Percentiles rank a stretch among this genome's conserved stretches.
phyloP scores from a whole-genome alignment of 148 eudicot genomes.

The Cornus controversa region DNA sequence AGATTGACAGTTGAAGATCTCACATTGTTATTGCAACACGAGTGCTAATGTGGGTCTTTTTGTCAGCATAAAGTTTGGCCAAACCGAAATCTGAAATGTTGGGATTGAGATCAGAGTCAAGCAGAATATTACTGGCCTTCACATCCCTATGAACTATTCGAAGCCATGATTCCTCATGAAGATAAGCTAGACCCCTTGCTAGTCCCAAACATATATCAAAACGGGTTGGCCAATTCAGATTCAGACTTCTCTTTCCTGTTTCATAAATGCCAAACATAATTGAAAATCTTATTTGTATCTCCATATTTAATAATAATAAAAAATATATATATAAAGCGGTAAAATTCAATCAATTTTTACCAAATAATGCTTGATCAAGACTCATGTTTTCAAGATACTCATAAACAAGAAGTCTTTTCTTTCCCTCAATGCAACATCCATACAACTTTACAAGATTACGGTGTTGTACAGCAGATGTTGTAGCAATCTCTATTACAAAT shows the following conservation, averaged over 20 bases:
- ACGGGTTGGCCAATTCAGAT: conserved; percentile 75
- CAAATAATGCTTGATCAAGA: conserved; percentile 86
- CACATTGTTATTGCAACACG: conserved; percentile 93
- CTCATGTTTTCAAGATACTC: conserved; percentile 87
- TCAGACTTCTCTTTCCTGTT: conserved; percentile 41
- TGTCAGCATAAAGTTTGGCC: conserved; percentile 91
- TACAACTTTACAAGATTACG: conserved; percentile 80
- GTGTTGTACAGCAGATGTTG: conserved; percentile 86
- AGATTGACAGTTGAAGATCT: conserved; percentile 17
- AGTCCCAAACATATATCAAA: conserved; percentile 85
- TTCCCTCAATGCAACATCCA: conserved; percentile 93
- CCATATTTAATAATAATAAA: background rate
- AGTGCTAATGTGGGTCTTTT: conserved; percentile 82
- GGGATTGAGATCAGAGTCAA: conserved; percentile 72
- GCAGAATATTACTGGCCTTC: conserved; percentile 87
- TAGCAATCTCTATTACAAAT: conserved; percentile 83
- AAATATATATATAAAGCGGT: background rate
- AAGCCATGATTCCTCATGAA: conserved; percentile 77
- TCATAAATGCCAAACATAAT: too few species aligned
- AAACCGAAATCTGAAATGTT: conserved; percentile 94
- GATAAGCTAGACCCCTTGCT: conserved; percentile 79
- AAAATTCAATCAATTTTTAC: conserved; percentile 30
- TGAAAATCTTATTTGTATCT: background rate
- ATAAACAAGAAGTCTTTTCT: conserved; percentile 71
- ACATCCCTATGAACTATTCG: conserved; percentile 89